Conservation (phyloP, 176 grass and related monocot genomes). For the Zea mays region DNA sequence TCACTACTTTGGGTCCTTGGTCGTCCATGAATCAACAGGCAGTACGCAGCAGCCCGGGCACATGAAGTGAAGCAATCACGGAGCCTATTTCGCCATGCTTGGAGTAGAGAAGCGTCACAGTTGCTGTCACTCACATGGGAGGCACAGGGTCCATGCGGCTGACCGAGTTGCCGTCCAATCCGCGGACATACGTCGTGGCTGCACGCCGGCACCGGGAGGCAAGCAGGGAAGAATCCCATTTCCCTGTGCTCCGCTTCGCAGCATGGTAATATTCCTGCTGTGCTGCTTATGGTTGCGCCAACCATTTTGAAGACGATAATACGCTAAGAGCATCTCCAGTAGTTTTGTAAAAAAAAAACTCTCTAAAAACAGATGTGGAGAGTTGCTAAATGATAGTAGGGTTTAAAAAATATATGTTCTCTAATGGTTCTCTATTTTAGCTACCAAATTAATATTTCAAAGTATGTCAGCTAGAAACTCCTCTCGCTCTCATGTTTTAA, state of each 20-base stretch:
- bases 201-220: neutral
- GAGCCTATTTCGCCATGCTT: neutral
- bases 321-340: no score
- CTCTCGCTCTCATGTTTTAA: no score
- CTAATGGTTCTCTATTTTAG: no score
- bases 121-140: constrained; percentile 22
- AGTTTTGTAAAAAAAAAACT: no score
- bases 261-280: neutral
- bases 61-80: neutral
- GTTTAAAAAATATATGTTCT: no score
- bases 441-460: no score
- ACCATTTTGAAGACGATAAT: neutral
- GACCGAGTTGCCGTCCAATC: neutral
- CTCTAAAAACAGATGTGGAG: no score
- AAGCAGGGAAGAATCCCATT: constrained; percentile 19
- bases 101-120: neutral
- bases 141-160: neutral
- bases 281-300: neutral
- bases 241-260: neutral
- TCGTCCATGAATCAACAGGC: no score
- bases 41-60: neutral
- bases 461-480: no score
- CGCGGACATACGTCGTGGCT: neutral
- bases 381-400: no score
- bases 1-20: no score